These are phyloP conservation scores for Rhodosporidiobolus odoratus DNA, from an alignment of 768 basidiomycete species.

Conservation along the genomic window DNA sequence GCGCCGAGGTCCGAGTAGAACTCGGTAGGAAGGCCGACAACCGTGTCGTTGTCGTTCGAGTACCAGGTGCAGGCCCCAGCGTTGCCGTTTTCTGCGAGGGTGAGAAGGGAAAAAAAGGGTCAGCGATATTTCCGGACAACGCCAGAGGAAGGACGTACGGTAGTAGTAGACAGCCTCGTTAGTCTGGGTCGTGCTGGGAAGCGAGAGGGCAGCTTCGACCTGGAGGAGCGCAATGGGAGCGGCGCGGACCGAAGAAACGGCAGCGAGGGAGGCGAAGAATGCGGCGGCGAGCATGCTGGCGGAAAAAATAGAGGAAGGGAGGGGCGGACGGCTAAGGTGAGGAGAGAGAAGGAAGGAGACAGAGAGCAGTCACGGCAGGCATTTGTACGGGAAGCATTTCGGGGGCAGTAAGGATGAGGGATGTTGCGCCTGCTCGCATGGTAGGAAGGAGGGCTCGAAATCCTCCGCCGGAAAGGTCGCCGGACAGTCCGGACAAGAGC, in stretches of 20 bases:
- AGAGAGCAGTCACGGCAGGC: not conserved
- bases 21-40: constrained; percentile 53
- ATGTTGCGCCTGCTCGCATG: too few species aligned
- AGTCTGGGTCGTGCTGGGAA: constrained; percentile 32
- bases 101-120: not conserved
- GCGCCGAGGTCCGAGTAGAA: constrained; percentile 50
- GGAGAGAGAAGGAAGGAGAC: not conserved
- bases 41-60: constrained; percentile 51
- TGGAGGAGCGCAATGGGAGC: constrained; percentile 45
- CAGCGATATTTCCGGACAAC: not conserved
- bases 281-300: constrained; percentile 10
- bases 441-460: too few species aligned
- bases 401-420: too few species aligned
- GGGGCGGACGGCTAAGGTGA: not conserved
- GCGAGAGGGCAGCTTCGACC: constrained; percentile 4
- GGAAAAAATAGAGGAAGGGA: not conserved
- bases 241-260: constrained; percentile 29
- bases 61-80: constrained; percentile 73
- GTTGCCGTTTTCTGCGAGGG: constrained; percentile 53
- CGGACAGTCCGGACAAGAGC: too few species aligned
- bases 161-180: constrained; percentile 20
- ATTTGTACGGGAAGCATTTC: not conserved
- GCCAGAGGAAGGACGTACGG: not conserved
- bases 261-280: not conserved
- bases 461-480: too few species aligned